Evolutionary conservation across 2,329 filamentous ascomycete genomes (phyloP).

Genomic region (Claviceps sp.): DNA sequence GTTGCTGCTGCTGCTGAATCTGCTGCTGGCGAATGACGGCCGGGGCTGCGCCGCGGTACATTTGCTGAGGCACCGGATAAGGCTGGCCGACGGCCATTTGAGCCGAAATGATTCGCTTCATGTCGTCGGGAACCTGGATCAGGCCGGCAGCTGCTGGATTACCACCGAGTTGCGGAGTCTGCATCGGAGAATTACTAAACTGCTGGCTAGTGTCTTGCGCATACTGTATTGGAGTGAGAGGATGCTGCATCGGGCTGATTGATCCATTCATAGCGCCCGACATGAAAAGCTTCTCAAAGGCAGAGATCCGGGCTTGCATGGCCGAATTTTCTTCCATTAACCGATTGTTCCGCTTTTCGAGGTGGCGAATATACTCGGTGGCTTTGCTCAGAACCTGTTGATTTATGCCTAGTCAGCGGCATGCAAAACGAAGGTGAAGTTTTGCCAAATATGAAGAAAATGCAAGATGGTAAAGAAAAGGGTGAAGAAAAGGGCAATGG

Average conservation of each 20-base stretch:
- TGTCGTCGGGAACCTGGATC: slow-evolving; percentile 53
- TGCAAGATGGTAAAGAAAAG: no score
- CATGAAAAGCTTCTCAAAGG: slow-evolving; percentile 68
- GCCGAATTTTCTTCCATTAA: slow-evolving; percentile 68
- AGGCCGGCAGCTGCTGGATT: slow-evolving; percentile 38
- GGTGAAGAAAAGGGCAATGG: background rate
- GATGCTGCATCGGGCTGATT: slow-evolving; percentile 40
- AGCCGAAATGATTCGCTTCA: slow-evolving; percentile 47
- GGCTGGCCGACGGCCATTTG: slow-evolving; percentile 42
- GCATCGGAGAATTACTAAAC: slow-evolving; percentile 32
- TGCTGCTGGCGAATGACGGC: slow-evolving; percentile 40
- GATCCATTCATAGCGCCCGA: slow-evolving; percentile 55
- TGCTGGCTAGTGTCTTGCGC: slow-evolving; percentile 26
- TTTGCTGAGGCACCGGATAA: slow-evolving; percentile 35
- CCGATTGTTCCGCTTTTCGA: slow-evolving; percentile 80
- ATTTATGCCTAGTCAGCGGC: slow-evolving; percentile 1
- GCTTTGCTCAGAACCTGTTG: slow-evolving; percentile 70
- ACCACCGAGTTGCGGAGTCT: slow-evolving; percentile 22
- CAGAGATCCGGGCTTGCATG: slow-evolving; percentile 65
- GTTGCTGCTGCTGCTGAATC: slow-evolving; percentile 37
- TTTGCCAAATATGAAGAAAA: background rate
- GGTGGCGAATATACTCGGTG: slow-evolving; percentile 86
- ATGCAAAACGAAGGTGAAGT: background rate
- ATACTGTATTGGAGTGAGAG: slow-evolving; percentile 40
- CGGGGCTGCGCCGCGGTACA: slow-evolving; percentile 30